These are phyloP conservation scores for Plasmopara muralis DNA, from an alignment of 352 stramenopile genomes.

Conservation along the genomic window DNA sequence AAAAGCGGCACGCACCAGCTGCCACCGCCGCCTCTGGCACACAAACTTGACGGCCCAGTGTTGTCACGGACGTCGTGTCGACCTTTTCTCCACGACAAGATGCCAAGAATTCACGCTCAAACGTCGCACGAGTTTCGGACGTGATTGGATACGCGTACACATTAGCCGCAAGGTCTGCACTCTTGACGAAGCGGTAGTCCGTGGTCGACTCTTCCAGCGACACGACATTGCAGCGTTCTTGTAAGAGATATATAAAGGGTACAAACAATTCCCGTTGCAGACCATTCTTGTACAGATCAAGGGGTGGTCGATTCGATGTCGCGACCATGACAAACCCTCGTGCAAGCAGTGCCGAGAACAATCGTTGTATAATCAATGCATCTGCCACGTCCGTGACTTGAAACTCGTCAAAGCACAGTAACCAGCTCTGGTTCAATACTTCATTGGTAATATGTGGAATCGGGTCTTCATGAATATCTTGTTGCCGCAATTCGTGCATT, in stretches of 20 bases:
- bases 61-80: slow-evolving; percentile 45
- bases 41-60: slow-evolving; percentile 58
- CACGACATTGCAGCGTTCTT: slow-evolving; percentile 81
- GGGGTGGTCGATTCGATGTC: slow-evolving; percentile 93
- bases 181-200: slow-evolving; percentile 79
- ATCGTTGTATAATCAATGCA: slow-evolving; percentile 90
- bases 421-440: slow-evolving; percentile 75
- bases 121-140: slow-evolving; percentile 36
- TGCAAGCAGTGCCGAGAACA: slow-evolving; percentile 90
- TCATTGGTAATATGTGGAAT: slow-evolving; percentile 84
- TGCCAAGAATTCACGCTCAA: slow-evolving; percentile 62
- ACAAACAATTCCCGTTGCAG: slow-evolving; percentile 95
- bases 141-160: slow-evolving; percentile 66
- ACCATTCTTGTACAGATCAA: slow-evolving; percentile 94
- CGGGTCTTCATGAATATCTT: slow-evolving; percentile 69
- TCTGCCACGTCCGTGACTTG: slow-evolving; percentile 97
- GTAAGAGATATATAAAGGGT: slow-evolving; percentile 93
- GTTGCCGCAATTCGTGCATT: slow-evolving; percentile 91
- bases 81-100: slow-evolving; percentile 47
- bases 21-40: slow-evolving; percentile 50
- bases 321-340: slow-evolving; percentile 93
- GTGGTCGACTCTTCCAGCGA: slow-evolving; percentile 68
- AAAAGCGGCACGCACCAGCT: slow-evolving; percentile 79
- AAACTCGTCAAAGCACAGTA: slow-evolving; percentile 99
- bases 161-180: slow-evolving; percentile 50